Base-by-base conservation (phyloP, 2,329 filamentous ascomycete species). In the Colletotrichum destructivum region DNA sequence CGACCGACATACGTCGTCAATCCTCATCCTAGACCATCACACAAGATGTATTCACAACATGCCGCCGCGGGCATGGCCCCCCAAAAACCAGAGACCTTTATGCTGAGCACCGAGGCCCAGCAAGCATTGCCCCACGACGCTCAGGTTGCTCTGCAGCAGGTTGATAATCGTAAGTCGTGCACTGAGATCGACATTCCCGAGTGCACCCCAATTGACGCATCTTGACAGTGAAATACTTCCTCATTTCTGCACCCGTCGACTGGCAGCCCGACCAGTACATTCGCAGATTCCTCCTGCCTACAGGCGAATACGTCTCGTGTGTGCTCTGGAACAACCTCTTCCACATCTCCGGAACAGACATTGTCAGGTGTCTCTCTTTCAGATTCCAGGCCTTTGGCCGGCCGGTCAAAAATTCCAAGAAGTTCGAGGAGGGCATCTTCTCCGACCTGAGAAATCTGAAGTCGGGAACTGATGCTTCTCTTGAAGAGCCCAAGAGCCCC, bases 291-390 rank as follows among this genome's bases (percentile, higher is more conserved):
- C 89, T 99, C 73, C 88, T 99, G 72, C 96, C 96, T 13, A 99
- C 96, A 13, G 96, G 96, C 83, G 96, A 99, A 89, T 98, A 99
- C 81, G 95, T 99, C 74, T 98, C 96, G 69, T 99, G 96, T 83
- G 95, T 99, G 75, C 88, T 99, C 80, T 99, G 96, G 95, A 98
- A 96, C 88, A 98, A 98, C 81, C 93, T 99, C 78, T 99, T 99
- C 83, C 96, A 99, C 88, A 97, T 99, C 80, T 98, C 96, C 35
- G 96, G 96, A 74, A 99, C 96, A 77, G 96, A 99, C 83, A 99
- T 99, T 79, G 96, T 99, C 73, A 92, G 96, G 89, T 99, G 96
- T 80, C 90, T 99, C 56, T 97, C 96, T 9, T 99, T 99, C 87
- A 90, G 96, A 81, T 99, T 99, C 86, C 96, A 98, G 86, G 96